Conservation (phyloP, 2,329 filamentous ascomycete genomes). For the Trichophyton equinum region DNA sequence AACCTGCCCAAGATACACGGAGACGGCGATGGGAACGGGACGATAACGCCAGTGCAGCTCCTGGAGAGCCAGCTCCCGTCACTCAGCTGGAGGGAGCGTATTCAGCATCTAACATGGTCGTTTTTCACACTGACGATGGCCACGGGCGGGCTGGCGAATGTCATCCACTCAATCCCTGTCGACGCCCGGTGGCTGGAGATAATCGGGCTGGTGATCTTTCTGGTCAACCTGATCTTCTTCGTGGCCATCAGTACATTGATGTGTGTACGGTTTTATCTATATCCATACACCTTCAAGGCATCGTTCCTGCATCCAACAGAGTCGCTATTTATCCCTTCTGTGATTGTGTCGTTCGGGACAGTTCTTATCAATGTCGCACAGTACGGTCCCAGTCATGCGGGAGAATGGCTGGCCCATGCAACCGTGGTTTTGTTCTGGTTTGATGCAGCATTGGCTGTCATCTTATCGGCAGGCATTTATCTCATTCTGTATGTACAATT, state of each 20-base stretch:
- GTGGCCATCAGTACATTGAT: slow-evolving; percentile 52
- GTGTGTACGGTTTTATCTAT: slow-evolving; percentile 53
- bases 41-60: background rate
- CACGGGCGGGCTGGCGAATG: slow-evolving; percentile 48
- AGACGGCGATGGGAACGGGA: background rate
- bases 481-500: slow-evolving; percentile 46
- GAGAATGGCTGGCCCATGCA: slow-evolving; percentile 46
- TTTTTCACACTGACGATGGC: slow-evolving; percentile 63
- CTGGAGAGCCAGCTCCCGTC: slow-evolving; percentile 14
- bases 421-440: slow-evolving; percentile 64
- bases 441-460: slow-evolving; percentile 54
- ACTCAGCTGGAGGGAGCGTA: slow-evolving; percentile 41
- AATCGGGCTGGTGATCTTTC: slow-evolving; percentile 48
- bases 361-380: slow-evolving; percentile 67
- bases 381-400: slow-evolving; percentile 54
- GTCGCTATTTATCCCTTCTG: slow-evolving; percentile 62
- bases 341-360: slow-evolving; percentile 56
- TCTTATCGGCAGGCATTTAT: slow-evolving; percentile 59
- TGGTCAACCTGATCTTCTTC: slow-evolving; percentile 53
- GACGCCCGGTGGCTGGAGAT: slow-evolving; percentile 30
- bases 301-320: slow-evolving; percentile 68
- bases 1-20: background rate
- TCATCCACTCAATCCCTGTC: slow-evolving; percentile 32
- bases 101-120: slow-evolving; percentile 59
- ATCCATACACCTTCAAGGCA: slow-evolving; percentile 56